phyloP scores from a whole-genome alignment of 148 eudicot species.

The Rhododendron kiyosumense region DNA sequence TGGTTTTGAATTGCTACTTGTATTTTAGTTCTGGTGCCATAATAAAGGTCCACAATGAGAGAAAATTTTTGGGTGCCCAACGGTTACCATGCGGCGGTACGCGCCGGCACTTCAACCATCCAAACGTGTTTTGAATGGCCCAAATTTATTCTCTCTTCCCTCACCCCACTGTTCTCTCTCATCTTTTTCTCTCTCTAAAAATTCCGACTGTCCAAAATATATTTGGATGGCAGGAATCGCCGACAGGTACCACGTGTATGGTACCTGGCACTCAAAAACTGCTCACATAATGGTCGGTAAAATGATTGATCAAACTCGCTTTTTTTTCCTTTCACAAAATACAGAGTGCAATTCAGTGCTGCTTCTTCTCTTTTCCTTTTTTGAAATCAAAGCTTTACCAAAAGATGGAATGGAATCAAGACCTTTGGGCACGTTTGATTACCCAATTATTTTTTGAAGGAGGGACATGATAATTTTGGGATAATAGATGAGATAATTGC shows the following conservation, averaged over 20 bases:
- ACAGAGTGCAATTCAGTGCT: not conserved
- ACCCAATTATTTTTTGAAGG: not conserved
- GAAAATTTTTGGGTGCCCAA: too few relatives aligned
- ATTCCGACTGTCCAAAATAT: too few relatives aligned
- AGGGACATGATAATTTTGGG: not conserved
- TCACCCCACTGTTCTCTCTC: too few relatives aligned
- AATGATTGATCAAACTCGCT: not conserved
- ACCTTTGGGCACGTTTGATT: not conserved
- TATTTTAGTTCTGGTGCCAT: not conserved
- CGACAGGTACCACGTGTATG: too few relatives aligned
- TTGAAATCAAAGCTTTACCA: not conserved
- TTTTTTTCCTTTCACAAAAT: not conserved
- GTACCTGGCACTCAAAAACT: too few relatives aligned
- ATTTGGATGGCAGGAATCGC: too few relatives aligned
- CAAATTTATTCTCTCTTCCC: too few relatives aligned
- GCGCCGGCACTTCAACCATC: too few relatives aligned
- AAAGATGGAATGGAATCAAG: not conserved
- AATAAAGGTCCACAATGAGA: not conserved
- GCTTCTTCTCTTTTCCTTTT: not conserved
- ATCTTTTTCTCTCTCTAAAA: too few relatives aligned
- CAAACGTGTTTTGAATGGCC: too few relatives aligned
- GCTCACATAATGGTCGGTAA: not conserved
- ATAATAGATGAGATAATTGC: not conserved
- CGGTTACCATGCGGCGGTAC: too few relatives aligned
- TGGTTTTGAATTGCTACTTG: not conserved